Evolutionary conservation across 73 alveolate genomes (phyloP), one percentile per base, ranked within the genome.

Genomic region (Stentor roeselii): DNA sequence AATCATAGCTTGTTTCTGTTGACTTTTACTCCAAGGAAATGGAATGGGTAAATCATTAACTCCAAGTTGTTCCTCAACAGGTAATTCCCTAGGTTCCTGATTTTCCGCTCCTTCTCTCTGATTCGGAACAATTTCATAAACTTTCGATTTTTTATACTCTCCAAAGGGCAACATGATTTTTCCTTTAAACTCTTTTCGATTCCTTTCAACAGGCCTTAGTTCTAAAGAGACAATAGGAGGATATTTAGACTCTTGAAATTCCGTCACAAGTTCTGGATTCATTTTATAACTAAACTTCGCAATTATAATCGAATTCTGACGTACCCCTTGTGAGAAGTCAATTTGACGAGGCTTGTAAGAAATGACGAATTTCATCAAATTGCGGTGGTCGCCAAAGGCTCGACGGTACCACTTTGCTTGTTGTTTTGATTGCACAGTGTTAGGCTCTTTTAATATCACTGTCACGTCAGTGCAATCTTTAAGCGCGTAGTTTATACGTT

Each of bases 321-420:
- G 0, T 6, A 21, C n/a, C 31, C 36, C 15, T 21, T 6, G 32
- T 0, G 36, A 36, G 67, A 37, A 39, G 3, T 41, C 60, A n/a
- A 30, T 76, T n/a, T 34, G 11, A n/a, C 60, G 32, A 21, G 84
- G 84, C 36, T 21, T 37, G 67, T 21, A 76, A 37, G 14, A 32
- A n/a, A 76, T 21, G 78, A 21, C 30, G 36, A n/a, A 27, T 15
- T 35, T 37, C 84, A 76, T 76, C 0, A 76, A 36, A 35, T 76
- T 39, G 38, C 84, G 32, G n/a, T n/a, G 60, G 6, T n/a, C 30
- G 2, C 84, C 84, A 2, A 76, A 76, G 1, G 84, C 84, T 37
- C 34, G 34, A 31, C 39, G 36, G 39, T 76, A 76, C 59, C 84
- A 76, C 39, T 39, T n/a, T 37, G 30, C 39, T 21, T 39, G 34